phyloP scores from a whole-genome alignment of 2,329 filamentous ascomycete species.

The Fusarium humuli region DNA sequence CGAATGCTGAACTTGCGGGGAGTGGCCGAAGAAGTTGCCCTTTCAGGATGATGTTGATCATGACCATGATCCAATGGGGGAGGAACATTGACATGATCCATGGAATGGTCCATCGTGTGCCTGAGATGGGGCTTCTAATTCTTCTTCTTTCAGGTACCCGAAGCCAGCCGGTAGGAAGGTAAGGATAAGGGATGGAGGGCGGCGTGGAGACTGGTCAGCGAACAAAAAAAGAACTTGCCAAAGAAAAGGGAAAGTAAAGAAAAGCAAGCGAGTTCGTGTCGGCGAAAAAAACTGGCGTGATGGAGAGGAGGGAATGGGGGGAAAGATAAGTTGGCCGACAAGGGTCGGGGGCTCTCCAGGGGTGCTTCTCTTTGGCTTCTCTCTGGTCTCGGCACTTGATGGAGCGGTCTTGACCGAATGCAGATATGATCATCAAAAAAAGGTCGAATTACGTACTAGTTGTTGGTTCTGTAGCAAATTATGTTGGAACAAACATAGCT shows the following conservation, averaged over 20 bases:
- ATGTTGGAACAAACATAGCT: background rate
- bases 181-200: background rate
- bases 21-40: conserved; percentile 26
- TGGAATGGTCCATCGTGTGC: conserved; percentile 15
- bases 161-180: background rate
- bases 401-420: conserved; percentile 18
- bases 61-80: background rate
- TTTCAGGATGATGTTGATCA: background rate
- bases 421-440: background rate
- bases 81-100: background rate
- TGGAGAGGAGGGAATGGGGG: conserved; percentile 3
- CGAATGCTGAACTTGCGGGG: conserved; percentile 56
- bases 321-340: conserved; percentile 40
- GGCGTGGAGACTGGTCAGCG: background rate
- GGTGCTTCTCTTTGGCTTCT: background rate
- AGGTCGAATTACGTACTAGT: conserved; percentile 14
- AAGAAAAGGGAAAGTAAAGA: conserved; percentile 3
- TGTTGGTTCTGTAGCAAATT: background rate
- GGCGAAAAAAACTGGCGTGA: conserved; percentile 35
- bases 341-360: background rate
- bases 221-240: background rate
- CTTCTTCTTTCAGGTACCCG: background rate
- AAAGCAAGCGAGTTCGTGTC: conserved; percentile 16
- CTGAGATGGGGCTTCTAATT: background rate
- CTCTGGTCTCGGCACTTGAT: background rate